phyloP scores from a whole-genome alignment of 164 flowering plant genomes.

The Santalum album region DNA sequence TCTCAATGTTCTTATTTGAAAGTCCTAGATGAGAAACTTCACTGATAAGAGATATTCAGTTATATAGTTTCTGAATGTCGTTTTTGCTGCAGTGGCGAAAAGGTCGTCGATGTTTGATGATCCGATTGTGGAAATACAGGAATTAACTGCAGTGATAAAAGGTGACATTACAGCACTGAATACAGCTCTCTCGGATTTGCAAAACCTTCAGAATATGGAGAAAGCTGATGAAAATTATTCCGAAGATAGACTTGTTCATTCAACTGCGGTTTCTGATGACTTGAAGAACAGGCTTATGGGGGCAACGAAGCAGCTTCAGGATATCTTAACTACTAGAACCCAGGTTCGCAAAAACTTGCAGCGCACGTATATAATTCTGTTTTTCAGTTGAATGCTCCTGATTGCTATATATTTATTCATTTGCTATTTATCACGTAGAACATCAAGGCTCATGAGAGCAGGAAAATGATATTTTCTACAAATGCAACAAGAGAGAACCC shows the following conservation, averaged over 20 bases:
- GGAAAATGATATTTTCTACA: slow-evolving; percentile 78
- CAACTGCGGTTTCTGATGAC: slow-evolving; percentile 78
- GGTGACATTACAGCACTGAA: slow-evolving; percentile 65
- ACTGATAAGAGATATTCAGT: too few species aligned
- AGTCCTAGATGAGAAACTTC: too few species aligned
- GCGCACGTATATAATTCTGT: too few species aligned
- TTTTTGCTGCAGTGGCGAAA: slow-evolving; percentile 52
- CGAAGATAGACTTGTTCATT: slow-evolving; percentile 59
- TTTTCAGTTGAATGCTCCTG: too few species aligned
- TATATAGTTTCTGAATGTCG: too few species aligned
- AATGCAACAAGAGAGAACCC: slow-evolving; percentile 51
- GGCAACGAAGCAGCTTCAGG: slow-evolving; percentile 74
- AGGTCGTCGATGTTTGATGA: slow-evolving; percentile 86
- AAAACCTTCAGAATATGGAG: slow-evolving; percentile 56
- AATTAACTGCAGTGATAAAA: slow-evolving; percentile 64
- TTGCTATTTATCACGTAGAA: slow-evolving; percentile 34
- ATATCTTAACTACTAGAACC: slow-evolving; percentile 68
- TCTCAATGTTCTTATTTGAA: too few species aligned
- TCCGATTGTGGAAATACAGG: slow-evolving; percentile 69
- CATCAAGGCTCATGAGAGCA: slow-evolving; percentile 80
- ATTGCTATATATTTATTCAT: too few species aligned
- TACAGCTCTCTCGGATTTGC: slow-evolving; percentile 58
- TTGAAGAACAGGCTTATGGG: slow-evolving; percentile 71
- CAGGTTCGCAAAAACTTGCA: slow-evolving; percentile 50
- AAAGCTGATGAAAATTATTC: slow-evolving; percentile 53